Conservation (phyloP, 1,284 basidiomycete genomes). For the Polyporus tsugae region DNA sequence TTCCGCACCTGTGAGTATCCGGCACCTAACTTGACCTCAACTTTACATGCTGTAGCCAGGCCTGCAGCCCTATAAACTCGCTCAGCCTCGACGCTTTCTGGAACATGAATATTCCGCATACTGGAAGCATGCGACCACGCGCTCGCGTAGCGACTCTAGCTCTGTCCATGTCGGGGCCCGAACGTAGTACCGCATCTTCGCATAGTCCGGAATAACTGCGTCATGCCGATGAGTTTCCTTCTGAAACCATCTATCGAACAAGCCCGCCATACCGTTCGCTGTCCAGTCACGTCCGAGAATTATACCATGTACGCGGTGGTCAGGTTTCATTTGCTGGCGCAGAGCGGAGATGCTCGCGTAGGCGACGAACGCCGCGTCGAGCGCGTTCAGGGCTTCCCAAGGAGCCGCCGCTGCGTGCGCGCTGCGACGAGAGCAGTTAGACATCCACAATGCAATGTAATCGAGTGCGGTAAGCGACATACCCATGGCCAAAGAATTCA, state of each 20-base stretch:
- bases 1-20: slow-evolving; percentile 69
- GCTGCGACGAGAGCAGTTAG: slow-evolving; percentile 43
- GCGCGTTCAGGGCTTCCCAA: slow-evolving; percentile 87
- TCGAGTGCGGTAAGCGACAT: slow-evolving; percentile 32
- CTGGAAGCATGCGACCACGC: slow-evolving; percentile 79
- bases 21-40: slow-evolving; percentile 52
- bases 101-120: slow-evolving; percentile 44
- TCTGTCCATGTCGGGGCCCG: slow-evolving; percentile 75
- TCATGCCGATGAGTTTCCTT: not conserved
- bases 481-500: slow-evolving; percentile 76
- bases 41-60: slow-evolving; percentile 73
- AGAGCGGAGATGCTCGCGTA: slow-evolving; percentile 80
- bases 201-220: slow-evolving; percentile 82
- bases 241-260: not conserved
- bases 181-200: slow-evolving; percentile 75
- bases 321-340: slow-evolving; percentile 65
- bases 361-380: slow-evolving; percentile 85
- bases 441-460: too few relatives aligned
- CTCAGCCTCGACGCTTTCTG: not conserved
- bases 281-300: slow-evolving; percentile 68
- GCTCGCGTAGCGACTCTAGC: slow-evolving; percentile 59
- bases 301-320: slow-evolving; percentile 74
- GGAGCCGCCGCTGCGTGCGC: slow-evolving; percentile 80
- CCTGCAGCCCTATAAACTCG: slow-evolving; percentile 67
- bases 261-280: slow-evolving; percentile 60